phyloP scores from a whole-genome alignment of 257 asterid genomes.

The Fraxinus pennsylvanica region DNA sequence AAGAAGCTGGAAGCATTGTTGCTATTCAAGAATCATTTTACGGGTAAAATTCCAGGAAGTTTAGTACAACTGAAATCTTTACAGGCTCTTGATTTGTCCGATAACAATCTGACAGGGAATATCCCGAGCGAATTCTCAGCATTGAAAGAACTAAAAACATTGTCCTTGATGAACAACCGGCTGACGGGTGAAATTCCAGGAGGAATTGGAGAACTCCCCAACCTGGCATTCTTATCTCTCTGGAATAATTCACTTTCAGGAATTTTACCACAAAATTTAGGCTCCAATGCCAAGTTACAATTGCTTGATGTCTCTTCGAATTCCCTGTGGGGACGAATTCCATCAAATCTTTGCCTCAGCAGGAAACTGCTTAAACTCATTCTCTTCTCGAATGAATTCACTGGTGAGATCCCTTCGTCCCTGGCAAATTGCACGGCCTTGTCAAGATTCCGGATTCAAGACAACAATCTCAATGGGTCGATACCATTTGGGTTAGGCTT shows the following conservation, averaged over 20 bases:
- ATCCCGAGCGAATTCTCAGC: slow-evolving; percentile 54
- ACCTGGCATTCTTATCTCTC: slow-evolving; percentile 49
- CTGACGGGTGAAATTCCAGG: slow-evolving; percentile 74
- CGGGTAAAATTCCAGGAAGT: slow-evolving; percentile 58
- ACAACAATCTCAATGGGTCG: slow-evolving; percentile 74
- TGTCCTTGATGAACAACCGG: slow-evolving; percentile 65
- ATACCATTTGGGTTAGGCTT: slow-evolving; percentile 79
- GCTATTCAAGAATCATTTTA: slow-evolving; percentile 56
- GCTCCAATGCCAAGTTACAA: slow-evolving; percentile 63
- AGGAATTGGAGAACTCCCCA: slow-evolving; percentile 71
- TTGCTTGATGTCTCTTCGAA: slow-evolving; percentile 80
- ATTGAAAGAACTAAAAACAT: slow-evolving; percentile 37
- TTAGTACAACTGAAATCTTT: slow-evolving; percentile 47
- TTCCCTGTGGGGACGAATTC: slow-evolving; percentile 68
- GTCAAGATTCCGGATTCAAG: slow-evolving; percentile 60
- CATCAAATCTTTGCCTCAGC: slow-evolving; percentile 68
- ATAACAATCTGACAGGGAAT: slow-evolving; percentile 62
- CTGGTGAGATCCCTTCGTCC: slow-evolving; percentile 63
- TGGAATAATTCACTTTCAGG: slow-evolving; percentile 94
- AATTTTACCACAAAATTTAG: slow-evolving; percentile 60
- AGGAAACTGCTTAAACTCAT: slow-evolving; percentile 51
- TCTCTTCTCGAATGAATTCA: slow-evolving; percentile 69
- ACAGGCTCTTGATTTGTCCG: slow-evolving; percentile 63
- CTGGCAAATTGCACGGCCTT: slow-evolving; percentile 67
- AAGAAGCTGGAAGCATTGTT: slow-evolving; percentile 48